Evolutionary conservation across 257 asterid species (phyloP).

Genomic region (Penstemon eatonii): DNA sequence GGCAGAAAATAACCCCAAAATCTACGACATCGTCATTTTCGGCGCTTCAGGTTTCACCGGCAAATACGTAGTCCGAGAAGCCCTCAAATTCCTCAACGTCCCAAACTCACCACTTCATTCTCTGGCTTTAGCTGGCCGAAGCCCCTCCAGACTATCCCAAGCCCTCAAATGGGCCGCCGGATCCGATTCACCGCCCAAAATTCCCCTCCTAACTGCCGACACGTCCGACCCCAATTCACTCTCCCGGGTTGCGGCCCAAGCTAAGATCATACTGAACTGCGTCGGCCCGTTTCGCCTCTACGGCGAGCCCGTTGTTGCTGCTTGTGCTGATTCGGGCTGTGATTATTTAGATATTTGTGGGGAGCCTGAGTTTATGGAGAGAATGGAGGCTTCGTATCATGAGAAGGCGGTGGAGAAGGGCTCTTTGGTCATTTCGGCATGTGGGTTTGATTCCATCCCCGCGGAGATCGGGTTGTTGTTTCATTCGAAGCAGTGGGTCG

Average conservation of each 20-base stretch:
- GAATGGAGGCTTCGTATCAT: slow-evolving; percentile 59
- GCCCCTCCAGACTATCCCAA: slow-evolving; percentile 51
- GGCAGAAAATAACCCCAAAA: slow-evolving; percentile 30
- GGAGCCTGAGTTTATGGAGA: slow-evolving; percentile 95
- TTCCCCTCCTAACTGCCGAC: slow-evolving; percentile 77
- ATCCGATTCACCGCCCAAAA: slow-evolving; percentile 48
- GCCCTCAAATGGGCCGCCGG: slow-evolving; percentile 78
- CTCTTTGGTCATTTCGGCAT: slow-evolving; percentile 68
- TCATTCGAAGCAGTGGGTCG: slow-evolving; percentile 63
- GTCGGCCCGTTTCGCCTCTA: slow-evolving; percentile 84
- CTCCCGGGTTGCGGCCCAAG: slow-evolving; percentile 53
- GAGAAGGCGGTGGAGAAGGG: slow-evolving; percentile 67
- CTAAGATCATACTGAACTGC: slow-evolving; percentile 65
- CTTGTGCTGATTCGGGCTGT: slow-evolving; percentile 74
- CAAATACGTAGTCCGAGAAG: slow-evolving; percentile 76
- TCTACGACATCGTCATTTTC: slow-evolving; percentile 60
- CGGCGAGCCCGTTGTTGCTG: slow-evolving; percentile 81
- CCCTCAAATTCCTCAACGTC: slow-evolving; percentile 70
- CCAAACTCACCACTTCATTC: slow-evolving; percentile 68
- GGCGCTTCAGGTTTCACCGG: slow-evolving; percentile 98
- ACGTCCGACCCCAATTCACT: slow-evolving; percentile 63
- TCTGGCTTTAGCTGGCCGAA: slow-evolving; percentile 83
- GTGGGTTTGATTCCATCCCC: slow-evolving; percentile 88
- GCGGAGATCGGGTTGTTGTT: slow-evolving; percentile 81
- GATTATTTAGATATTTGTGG: slow-evolving; percentile 85